A percentile compares a stretch with the other conserved stretches of the same genome.
These are phyloP conservation scores for Lasiodiplodia citricola DNA, from an alignment of 2,329 filamentous ascomycete species.

Conservation along the genomic window DNA sequence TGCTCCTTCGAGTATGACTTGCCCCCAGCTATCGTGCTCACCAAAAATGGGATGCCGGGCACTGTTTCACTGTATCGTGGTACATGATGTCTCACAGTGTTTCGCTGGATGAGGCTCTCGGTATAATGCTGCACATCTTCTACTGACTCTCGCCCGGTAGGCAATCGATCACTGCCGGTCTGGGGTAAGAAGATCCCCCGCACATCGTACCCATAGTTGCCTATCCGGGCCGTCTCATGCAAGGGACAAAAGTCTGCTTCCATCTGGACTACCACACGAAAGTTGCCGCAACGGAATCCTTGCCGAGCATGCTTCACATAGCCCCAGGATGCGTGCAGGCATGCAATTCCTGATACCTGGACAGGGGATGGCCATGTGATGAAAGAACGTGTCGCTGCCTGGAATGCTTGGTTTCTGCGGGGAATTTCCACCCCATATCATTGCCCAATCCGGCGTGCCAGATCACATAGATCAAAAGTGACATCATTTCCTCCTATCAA, in stretches of 20 bases:
- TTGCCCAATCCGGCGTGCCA: neutral
- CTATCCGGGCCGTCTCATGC: constrained; percentile 6
- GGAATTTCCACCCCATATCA: neutral
- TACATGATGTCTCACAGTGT: neutral
- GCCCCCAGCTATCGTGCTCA: neutral
- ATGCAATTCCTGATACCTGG: neutral
- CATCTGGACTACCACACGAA: neutral
- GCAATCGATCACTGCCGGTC: constrained; percentile 4
- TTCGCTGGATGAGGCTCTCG: neutral
- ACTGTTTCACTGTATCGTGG: neutral
- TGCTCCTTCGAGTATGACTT: neutral
- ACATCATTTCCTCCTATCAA: neutral
- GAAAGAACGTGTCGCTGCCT: neutral
- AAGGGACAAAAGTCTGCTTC: constrained; percentile 4
- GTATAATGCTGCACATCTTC: neutral
- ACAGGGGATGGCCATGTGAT: neutral
- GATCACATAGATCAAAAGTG: neutral
- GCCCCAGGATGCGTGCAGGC: neutral
- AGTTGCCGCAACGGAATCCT: neutral
- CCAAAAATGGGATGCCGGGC: too few species aligned
- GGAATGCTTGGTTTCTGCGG: neutral
- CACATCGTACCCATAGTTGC: constrained; percentile 6
- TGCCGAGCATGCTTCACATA: neutral
- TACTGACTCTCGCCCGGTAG: neutral
- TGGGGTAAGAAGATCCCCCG: neutral